phyloP scores from a whole-genome alignment of 2,329 filamentous ascomycete genomes.

The Fusarium globosum region DNA sequence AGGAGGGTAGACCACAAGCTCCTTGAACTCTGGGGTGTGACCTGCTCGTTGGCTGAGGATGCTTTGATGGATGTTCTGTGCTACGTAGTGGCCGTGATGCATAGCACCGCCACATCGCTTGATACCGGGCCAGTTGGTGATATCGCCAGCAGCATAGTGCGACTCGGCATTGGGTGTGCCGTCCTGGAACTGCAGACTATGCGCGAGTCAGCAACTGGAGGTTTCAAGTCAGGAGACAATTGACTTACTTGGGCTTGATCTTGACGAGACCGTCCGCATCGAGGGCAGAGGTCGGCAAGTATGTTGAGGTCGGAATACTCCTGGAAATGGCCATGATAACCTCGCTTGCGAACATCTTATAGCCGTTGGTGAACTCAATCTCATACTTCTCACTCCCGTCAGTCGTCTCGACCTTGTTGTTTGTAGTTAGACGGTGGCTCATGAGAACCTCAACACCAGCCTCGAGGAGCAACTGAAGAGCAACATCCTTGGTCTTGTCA shows the following conservation, averaged over 20 bases:
- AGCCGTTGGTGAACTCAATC: slow-evolving; percentile 70
- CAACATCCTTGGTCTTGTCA: slow-evolving; percentile 73
- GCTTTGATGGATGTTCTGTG: slow-evolving; percentile 73
- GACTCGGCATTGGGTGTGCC: slow-evolving; percentile 65
- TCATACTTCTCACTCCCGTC: slow-evolving; percentile 57
- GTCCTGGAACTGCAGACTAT: slow-evolving; percentile 65
- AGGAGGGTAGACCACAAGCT: slow-evolving; percentile 66
- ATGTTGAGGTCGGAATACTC: slow-evolving; percentile 70
- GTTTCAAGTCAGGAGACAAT: neutral
- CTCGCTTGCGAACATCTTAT: slow-evolving; percentile 68
- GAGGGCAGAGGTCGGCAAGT: slow-evolving; percentile 68
- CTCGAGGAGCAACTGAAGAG: slow-evolving; percentile 68
- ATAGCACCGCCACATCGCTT: slow-evolving; percentile 83
- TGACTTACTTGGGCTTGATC: slow-evolving; percentile 64
- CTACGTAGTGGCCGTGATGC: slow-evolving; percentile 75
- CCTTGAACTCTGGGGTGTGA: slow-evolving; percentile 58
- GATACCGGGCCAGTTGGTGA: slow-evolving; percentile 79
- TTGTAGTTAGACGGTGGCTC: slow-evolving; percentile 65
- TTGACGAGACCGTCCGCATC: slow-evolving; percentile 74
- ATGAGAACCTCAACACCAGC: slow-evolving; percentile 74
- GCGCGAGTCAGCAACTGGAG: neutral
- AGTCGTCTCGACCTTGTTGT: slow-evolving; percentile 57
- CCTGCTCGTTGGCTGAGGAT: slow-evolving; percentile 59
- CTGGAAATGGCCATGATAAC: slow-evolving; percentile 78
- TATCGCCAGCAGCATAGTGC: slow-evolving; percentile 78